A percentile compares a stretch with the other conserved stretches of the same genome.
phyloP scores from a whole-genome alignment of 495 filamentous ascomycete species.

The Penicillium subrubescens region DNA sequence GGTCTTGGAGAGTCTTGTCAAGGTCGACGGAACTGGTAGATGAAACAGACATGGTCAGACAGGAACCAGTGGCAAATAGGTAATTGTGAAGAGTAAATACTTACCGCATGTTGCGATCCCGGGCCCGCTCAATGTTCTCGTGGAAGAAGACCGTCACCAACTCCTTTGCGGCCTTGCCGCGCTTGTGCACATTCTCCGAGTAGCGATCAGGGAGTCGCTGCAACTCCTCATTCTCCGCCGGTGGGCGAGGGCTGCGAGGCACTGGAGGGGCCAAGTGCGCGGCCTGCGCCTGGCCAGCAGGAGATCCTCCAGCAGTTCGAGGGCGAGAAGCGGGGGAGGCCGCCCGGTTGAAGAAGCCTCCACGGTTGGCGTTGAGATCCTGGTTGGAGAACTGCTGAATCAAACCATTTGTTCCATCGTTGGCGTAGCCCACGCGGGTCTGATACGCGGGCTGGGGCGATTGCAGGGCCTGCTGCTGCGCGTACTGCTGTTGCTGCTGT shows the following conservation, averaged over 20 bases:
- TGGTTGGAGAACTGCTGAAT: slow-evolving; percentile 97
- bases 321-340: slow-evolving; percentile 73
- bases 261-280: slow-evolving; percentile 66
- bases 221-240: slow-evolving; percentile 49
- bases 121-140: slow-evolving; percentile 88
- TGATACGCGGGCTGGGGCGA: slow-evolving; percentile 55
- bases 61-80: neutral
- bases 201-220: slow-evolving; percentile 79
- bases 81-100: slow-evolving; percentile 17
- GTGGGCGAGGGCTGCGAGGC: slow-evolving; percentile 51
- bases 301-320: slow-evolving; percentile 67
- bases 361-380: slow-evolving; percentile 76
- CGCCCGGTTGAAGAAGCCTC: slow-evolving; percentile 69
- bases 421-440: slow-evolving; percentile 49
- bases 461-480: slow-evolving; percentile 54
- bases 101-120: slow-evolving; percentile 88
- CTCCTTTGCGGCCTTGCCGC: slow-evolving; percentile 61
- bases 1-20: slow-evolving; percentile 76
- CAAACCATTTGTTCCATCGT: slow-evolving; percentile 74
- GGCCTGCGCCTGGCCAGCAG: slow-evolving; percentile 61
- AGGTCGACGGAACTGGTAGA: slow-evolving; percentile 78
- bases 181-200: slow-evolving; percentile 77
- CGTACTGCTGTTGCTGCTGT: slow-evolving; percentile 60
- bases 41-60: neutral
- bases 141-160: slow-evolving; percentile 89